These are phyloP conservation scores for Amanita phalloides DNA, from an alignment of 768 basidiomycete genomes.

Conservation along the genomic window DNA sequence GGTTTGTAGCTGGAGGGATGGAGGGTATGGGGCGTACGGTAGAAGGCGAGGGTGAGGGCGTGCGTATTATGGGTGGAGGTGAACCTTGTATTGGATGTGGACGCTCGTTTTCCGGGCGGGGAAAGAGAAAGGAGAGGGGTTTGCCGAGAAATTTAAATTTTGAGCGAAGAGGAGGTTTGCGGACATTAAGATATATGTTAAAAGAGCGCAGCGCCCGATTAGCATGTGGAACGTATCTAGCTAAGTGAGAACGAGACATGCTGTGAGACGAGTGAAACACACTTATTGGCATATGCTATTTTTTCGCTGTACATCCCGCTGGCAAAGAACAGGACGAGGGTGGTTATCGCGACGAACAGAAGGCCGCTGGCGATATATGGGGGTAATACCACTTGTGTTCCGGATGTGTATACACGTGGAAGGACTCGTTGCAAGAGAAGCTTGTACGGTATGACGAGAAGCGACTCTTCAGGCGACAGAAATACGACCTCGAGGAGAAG, in stretches of 20 bases:
- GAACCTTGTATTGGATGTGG: constrained; percentile 11
- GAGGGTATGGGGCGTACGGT: constrained; percentile 43
- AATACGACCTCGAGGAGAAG: constrained; percentile 62
- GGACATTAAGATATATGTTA: constrained; percentile 96
- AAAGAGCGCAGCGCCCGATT: constrained; percentile 86
- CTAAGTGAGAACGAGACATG: background rate
- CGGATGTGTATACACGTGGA: constrained; percentile 38
- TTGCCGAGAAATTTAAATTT: constrained; percentile 36
- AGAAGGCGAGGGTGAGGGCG: constrained; percentile 16
- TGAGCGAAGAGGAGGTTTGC: constrained; percentile 62
- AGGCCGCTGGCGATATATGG: constrained; percentile 73
- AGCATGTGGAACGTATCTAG: constrained; percentile 94
- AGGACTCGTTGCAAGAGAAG: constrained; percentile 35
- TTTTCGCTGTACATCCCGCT: constrained; percentile 96
- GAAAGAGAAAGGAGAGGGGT: constrained; percentile 50
- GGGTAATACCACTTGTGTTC: constrained; percentile 37
- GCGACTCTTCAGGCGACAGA: constrained; percentile 47
- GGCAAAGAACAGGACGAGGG: constrained; percentile 89
- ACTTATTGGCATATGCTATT: constrained; percentile 95
- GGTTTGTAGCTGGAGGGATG: constrained; percentile 85
- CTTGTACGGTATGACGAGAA: constrained; percentile 56
- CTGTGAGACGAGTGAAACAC: constrained; percentile 7
- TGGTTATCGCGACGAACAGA: constrained; percentile 82
- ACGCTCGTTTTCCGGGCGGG: constrained; percentile 22
- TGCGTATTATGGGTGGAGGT: constrained; percentile 22